Conservation (phyloP, 371 early-diverging fungal species). For the Mucor ambiguus region DNA sequence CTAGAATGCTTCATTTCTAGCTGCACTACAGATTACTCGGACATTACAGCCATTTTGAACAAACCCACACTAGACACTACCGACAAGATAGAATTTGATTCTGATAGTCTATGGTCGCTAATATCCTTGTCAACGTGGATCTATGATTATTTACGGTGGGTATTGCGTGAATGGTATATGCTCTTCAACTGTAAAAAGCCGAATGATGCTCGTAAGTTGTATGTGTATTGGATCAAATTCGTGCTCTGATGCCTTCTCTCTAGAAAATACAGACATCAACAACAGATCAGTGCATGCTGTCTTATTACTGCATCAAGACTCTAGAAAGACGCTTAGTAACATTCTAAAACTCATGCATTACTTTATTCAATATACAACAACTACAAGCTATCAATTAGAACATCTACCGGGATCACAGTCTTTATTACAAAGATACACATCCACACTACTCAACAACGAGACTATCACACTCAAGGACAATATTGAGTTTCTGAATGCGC, state of each 20-base stretch:
- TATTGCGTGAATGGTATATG: conserved; percentile 42
- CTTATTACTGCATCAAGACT: conserved; percentile 34
- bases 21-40: conserved; percentile 29
- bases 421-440: conserved; percentile 29
- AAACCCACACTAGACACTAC: conserved; percentile 4
- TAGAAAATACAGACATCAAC: conserved; percentile 20
- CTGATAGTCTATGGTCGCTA: conserved; percentile 45
- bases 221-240: too few relatives aligned
- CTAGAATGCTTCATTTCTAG: conserved; percentile 46
- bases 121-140: conserved; percentile 41
- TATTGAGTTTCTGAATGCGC: conserved; percentile 31
- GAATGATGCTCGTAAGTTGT: conserved; percentile 30
- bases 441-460: conserved; percentile 25
- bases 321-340: conserved; percentile 25
- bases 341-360: conserved; percentile 35
- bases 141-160: conserved; percentile 38
- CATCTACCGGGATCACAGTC: conserved; percentile 32
- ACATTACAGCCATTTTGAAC: conserved; percentile 22
- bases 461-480: conserved; percentile 33
- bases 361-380: conserved; percentile 31
- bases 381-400: conserved; percentile 30
- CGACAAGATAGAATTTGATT: conserved; percentile 26
- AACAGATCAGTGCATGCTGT: conserved; percentile 37
- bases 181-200: conserved; percentile 35
- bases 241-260: not conserved